These are phyloP conservation scores for Hysterangium stoloniferum DNA, from an alignment of 768 basidiomycete species.

Conservation along the genomic window DNA sequence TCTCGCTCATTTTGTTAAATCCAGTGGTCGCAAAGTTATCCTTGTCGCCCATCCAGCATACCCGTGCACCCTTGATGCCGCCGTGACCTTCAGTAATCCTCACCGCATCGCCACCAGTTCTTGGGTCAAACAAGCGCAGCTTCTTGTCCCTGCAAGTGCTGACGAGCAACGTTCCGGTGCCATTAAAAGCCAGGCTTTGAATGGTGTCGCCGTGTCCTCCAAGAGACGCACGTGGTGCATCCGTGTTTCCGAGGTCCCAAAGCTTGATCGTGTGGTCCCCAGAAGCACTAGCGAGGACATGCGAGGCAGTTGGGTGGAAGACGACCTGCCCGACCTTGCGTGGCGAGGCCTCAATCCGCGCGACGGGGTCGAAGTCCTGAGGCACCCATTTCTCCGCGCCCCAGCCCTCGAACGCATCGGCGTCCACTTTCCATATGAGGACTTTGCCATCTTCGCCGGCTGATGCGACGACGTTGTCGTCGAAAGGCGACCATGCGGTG, in stretches of 20 bases:
- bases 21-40: conserved; percentile 92
- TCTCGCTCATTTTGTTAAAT: conserved; percentile 94
- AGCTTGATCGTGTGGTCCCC: conserved; percentile 86
- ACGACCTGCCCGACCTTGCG: conserved; percentile 91
- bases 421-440: conserved; percentile 82
- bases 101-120: conserved; percentile 74
- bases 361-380: conserved; percentile 78
- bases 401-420: conserved; percentile 72
- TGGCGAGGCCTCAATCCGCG: conserved; percentile 66
- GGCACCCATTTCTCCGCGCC: conserved; percentile 76
- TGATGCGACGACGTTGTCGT: conserved; percentile 85
- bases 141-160: conserved; percentile 94
- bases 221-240: conserved; percentile 52
- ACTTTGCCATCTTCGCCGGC: conserved; percentile 92
- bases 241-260: conserved; percentile 81
- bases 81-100: conserved; percentile 79
- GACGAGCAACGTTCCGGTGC: conserved; percentile 70
- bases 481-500: conserved; percentile 94
- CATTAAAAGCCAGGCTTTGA: conserved; percentile 77
- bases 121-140: conserved; percentile 85
- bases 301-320: conserved; percentile 86
- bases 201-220: conserved; percentile 81
- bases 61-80: conserved; percentile 88
- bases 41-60: conserved; percentile 84
- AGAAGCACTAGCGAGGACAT: conserved; percentile 74